These are phyloP conservation scores for Mycena vitilis DNA, from an alignment of 768 basidiomycete species.

Conservation along the genomic window DNA sequence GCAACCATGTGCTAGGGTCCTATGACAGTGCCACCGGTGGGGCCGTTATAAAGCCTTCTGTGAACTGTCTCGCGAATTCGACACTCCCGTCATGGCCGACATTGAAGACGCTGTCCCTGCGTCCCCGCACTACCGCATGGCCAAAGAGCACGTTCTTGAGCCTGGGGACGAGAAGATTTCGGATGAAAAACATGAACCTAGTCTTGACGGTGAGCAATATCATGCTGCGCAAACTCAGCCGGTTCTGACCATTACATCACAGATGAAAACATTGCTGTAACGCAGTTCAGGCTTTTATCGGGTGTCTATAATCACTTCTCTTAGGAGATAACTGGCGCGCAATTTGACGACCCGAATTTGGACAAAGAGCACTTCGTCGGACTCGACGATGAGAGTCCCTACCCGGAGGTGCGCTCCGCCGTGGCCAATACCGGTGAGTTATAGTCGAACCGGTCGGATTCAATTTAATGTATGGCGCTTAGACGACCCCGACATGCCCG, in stretches of 20 bases:
- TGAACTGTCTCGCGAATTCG: constrained; percentile 3
- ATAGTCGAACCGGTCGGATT: constrained; percentile 45
- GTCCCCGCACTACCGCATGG: constrained; percentile 40
- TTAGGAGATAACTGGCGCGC: constrained; percentile 49
- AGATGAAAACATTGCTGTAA: constrained; percentile 48
- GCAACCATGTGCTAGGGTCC: constrained; percentile 5
- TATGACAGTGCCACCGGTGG: constrained; percentile 10
- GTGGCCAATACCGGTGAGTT: constrained; percentile 58
- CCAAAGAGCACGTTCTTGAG: constrained; percentile 34
- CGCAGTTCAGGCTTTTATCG: not conserved
- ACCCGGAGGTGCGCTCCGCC: constrained; percentile 79
- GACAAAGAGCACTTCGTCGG: constrained; percentile 52
- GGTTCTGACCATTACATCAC: not conserved
- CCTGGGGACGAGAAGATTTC: constrained; percentile 25
- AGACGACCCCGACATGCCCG: constrained; percentile 71
- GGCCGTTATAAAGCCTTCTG: constrained; percentile 21
- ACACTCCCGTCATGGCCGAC: constrained; percentile 26
- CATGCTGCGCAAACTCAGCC: not conserved
- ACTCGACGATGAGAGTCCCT: constrained; percentile 78
- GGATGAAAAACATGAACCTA: constrained; percentile 43
- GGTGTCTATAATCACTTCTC: not conserved
- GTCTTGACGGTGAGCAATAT: constrained; percentile 42
- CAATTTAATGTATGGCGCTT: constrained; percentile 71
- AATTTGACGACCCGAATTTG: constrained; percentile 59
- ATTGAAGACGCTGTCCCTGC: constrained; percentile 35